Base-by-base conservation (phyloP, 179 eudicot species). In the Gypsophila paniculata region DNA sequence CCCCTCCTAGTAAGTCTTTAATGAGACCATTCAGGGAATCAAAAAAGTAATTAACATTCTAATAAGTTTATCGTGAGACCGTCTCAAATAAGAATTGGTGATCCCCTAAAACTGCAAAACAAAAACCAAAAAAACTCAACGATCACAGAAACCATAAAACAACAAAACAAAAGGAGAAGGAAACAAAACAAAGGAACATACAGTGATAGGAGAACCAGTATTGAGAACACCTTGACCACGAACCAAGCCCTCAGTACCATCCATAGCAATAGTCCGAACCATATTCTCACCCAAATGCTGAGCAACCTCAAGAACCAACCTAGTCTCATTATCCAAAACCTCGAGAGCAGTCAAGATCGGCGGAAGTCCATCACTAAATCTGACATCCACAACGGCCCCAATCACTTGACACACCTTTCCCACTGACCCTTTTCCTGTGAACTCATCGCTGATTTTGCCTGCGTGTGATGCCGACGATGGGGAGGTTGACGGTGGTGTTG, bases 211-310 rank as follows among this genome's bases (percentile, higher is more conserved):
- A 44, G 98, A 93, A 42, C 98, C 98, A 18, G 98, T 93, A 78
- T 93, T 93, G 68, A 93, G 80, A 34, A 93, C 98, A 8, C 75
- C 46, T 75, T 93, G 98, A 17, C 97, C 98, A 21, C 97, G 73
- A 55, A 93, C 97, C 68, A 93, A 82, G 11, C 98, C 98, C 64
- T 93, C 98, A 64, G 98, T 91, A 61, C 98, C 98, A 80, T 93
- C 98, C 98, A 93, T 93, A 75, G 98, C 98, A 80, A 93, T 93
- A 9, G 96, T 89, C 76, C 98, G 78, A 10, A 93, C 98, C 85
- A 88, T 83, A 74, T 65, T 89, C 85, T 84, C 96, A 8, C 98
- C 98, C 93, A 93, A 84, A 72, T 93, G 98, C 79, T 91, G 96
- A 2, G 97, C 97, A 18, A 93, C 98, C 75, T 93, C 98, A 71